Base-by-base conservation (phyloP, 192 early-diverging fungal genomes). In the Pecoramyces ruminantium region DNA sequence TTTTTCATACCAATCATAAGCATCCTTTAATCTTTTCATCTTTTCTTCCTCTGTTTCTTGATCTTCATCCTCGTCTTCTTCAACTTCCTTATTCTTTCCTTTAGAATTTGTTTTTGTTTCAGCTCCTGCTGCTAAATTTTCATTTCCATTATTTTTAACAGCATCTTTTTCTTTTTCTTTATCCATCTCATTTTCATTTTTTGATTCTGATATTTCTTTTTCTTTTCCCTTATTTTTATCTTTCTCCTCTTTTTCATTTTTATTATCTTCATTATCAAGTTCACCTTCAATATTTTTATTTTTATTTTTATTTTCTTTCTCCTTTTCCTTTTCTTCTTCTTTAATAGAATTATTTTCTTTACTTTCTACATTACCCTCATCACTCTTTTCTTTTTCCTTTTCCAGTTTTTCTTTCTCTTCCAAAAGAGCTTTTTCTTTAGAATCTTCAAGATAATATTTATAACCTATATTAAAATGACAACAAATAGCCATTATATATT, bases 291-390 rank as follows among this genome's bases (percentile, higher is more conserved):
- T 18, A 81, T 79, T 40, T 85, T 83, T 77, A 84, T 81, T 81
- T 89, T 91, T 80, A 87, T 87, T 79, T 78, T 83, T 28, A 83
- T 81, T 82, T 95, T 95, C 77, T 93, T 84, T 16, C 93, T 94
- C 58, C 85, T 83, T 21, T 93, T 13, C 83, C 13, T 84, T 79
- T 39, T 83, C 84, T 77, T 86, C 81, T 82, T 90, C 92, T 81
- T 87, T 87, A 78, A 77, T 83, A n/a, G 83, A 80, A 82, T 95
- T 95, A 51, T 94, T 84, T 17, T 94, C 95, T 67, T 86, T 82
- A 21, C 83, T 78, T 94, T 94, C 95, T 28, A 89, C 85, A 3
- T 82, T 84, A 25, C 91, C 79, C 29, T 93, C 93, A 29, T 86
- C 82, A 13, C 83, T 85, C 79, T 95, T 94, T 79, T 86, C 82